A percentile compares a stretch with the other conserved stretches of the same genome.
Evolutionary conservation across 2,329 filamentous ascomycete genomes (phyloP).

Genomic region (Paramyrothecium roridum): DNA sequence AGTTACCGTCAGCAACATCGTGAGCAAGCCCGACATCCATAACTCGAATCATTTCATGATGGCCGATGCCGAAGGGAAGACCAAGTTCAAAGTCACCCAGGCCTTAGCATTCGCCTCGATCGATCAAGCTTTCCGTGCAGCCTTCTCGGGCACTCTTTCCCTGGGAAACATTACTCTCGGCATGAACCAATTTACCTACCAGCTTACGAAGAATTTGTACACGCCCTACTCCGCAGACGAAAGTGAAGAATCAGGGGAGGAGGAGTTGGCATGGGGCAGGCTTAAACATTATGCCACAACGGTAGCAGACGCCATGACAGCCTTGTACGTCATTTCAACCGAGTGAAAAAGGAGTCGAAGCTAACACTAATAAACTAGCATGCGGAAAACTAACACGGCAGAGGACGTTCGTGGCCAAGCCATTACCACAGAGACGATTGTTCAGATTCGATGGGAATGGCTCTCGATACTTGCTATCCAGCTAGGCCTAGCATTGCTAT

Average conservation of each 20-base stretch:
- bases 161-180: neutral
- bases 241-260: neutral
- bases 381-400: neutral
- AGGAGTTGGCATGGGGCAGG: neutral
- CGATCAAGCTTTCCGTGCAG: neutral
- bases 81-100: neutral
- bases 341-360: neutral
- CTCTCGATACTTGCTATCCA: slow-evolving; percentile 11
- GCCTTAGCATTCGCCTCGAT: neutral
- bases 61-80: neutral
- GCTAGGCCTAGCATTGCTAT: slow-evolving; percentile 6
- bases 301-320: neutral
- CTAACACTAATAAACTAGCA: neutral
- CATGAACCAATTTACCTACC: too few species aligned
- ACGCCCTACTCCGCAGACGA: too few species aligned
- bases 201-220: too few species aligned
- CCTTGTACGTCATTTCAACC: neutral
- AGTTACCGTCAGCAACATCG: neutral
- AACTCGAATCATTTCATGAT: neutral
- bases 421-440: slow-evolving; percentile 4
- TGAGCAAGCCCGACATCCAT: neutral
- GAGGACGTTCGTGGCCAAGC: neutral
- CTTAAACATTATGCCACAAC: neutral
- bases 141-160: neutral
- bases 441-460: slow-evolving; percentile 12